Conservation (phyloP, 1,284 basidiomycete genomes). For the Acaromyces ingoldii region DNA sequence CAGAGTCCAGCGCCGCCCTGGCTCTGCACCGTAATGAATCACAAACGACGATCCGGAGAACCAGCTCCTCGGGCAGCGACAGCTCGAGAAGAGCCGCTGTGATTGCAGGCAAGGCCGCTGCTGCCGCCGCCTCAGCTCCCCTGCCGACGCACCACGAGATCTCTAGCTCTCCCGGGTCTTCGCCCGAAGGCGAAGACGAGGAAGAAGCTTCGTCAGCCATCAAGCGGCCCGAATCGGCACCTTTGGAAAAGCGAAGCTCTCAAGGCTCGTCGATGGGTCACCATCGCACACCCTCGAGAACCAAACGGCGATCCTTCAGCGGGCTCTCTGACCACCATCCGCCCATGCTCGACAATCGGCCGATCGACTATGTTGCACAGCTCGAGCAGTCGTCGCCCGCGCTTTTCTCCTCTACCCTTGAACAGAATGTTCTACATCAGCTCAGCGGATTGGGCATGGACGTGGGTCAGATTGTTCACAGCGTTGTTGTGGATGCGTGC, state of each 20-base stretch:
- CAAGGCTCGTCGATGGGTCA: constrained; percentile 45
- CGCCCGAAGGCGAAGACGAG: background rate
- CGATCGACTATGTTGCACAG: constrained; percentile 64
- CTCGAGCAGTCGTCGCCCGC: constrained; percentile 68
- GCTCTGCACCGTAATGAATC: constrained; percentile 51
- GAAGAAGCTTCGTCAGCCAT: background rate
- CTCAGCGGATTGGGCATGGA: constrained; percentile 79
- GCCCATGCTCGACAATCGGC: constrained; percentile 21
- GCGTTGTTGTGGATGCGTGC: constrained; percentile 83
- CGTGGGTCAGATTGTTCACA: constrained; percentile 88
- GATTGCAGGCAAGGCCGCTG: background rate
- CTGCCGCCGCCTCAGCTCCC: constrained; percentile 6
- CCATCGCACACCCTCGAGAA: constrained; percentile 82
- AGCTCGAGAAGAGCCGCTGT: background rate
- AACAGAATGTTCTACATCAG: constrained; percentile 72
- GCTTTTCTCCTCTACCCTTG: constrained; percentile 72
- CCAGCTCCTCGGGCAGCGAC: constrained; percentile 36
- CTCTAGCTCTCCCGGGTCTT: constrained; percentile 8
- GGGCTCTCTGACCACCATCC: constrained; percentile 42
- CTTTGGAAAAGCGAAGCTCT: constrained; percentile 22
- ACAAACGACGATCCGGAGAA: constrained; percentile 53
- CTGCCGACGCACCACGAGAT: constrained; percentile 36
- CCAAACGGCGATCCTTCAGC: constrained; percentile 80
- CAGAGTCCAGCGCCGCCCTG: constrained; percentile 1
- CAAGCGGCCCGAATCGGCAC: background rate